Evolutionary conservation across 176 grass and related monocot genomes (phyloP).

Genomic region (Ampelocalamus luodianensis): DNA sequence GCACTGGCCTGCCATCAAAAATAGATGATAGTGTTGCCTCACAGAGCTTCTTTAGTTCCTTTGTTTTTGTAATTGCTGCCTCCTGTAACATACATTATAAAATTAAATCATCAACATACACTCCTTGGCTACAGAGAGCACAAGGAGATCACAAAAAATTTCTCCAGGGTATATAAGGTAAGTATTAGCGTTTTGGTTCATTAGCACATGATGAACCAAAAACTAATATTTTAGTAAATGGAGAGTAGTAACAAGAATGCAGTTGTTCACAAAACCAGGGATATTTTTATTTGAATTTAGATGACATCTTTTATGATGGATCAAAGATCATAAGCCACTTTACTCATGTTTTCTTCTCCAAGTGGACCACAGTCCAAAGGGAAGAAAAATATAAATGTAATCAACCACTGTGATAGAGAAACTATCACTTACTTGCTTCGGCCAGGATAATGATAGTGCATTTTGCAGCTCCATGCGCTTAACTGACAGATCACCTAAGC

Average conservation of each 20-base stretch:
- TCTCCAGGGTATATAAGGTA: neutral
- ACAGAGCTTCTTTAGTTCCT: slow-evolving; percentile 81
- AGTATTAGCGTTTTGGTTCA: slow-evolving; percentile 7
- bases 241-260: neutral
- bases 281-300: neutral
- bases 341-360: neutral
- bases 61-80: slow-evolving; percentile 76
- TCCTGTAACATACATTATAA: slow-evolving; percentile 60
- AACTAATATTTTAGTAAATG: neutral
- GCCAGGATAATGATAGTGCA: slow-evolving; percentile 85
- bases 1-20: slow-evolving; percentile 87
- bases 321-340: neutral
- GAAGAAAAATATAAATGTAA: slow-evolving; percentile 36
- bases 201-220: neutral
- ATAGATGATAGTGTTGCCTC: slow-evolving; percentile 79
- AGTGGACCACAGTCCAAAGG: neutral
- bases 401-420: neutral
- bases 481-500: slow-evolving; percentile 76
- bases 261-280: slow-evolving; percentile 2
- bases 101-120: slow-evolving; percentile 35
- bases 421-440: slow-evolving; percentile 73
- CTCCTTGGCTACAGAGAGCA: slow-evolving; percentile 4
- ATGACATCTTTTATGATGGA: neutral
- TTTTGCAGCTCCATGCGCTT: slow-evolving; percentile 97
- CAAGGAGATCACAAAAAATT: slow-evolving; percentile 26